These are phyloP conservation scores for Talaromyces rugulosus DNA, from an alignment of 2,329 filamentous ascomycete species.

Conservation along the genomic window DNA sequence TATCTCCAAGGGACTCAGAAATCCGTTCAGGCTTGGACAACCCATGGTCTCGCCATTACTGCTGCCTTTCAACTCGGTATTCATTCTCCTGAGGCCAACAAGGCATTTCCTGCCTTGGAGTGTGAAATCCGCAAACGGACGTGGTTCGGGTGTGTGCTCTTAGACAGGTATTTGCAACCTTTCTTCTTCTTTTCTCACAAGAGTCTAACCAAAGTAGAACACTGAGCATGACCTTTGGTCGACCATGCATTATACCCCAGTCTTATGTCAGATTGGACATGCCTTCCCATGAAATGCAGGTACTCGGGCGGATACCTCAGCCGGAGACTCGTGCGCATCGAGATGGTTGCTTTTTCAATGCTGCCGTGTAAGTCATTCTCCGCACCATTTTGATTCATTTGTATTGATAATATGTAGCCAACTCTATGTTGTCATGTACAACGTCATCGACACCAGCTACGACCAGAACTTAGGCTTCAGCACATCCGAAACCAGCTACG, in stretches of 20 bases:
- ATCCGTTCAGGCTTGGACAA: constrained; percentile 52
- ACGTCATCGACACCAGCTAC: constrained; percentile 40
- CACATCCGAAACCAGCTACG: constrained; percentile 17
- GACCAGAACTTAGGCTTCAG: constrained; percentile 42
- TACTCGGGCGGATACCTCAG: constrained; percentile 2
- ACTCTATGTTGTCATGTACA: constrained; percentile 27
- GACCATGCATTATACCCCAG: constrained; percentile 45
- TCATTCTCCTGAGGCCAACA: constrained; percentile 40
- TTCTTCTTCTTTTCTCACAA: neutral
- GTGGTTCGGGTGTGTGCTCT: constrained; percentile 48
- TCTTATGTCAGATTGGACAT: constrained; percentile 39
- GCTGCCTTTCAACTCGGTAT: constrained; percentile 51
- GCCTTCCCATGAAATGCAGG: constrained; percentile 18
- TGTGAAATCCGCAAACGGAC: constrained; percentile 46
- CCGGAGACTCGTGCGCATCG: constrained; percentile 6
- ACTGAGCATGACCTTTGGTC: constrained; percentile 51
- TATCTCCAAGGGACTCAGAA: constrained; percentile 54
- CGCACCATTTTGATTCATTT: neutral
- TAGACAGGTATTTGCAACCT: constrained; percentile 37
- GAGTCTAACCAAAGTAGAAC: constrained; percentile 24
- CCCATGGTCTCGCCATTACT: constrained; percentile 51
- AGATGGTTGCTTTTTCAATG: constrained; percentile 19
- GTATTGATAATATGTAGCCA: constrained; percentile 14
- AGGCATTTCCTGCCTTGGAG: constrained; percentile 37
- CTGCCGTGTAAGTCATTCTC: constrained; percentile 19